phyloP scores from a whole-genome alignment of 805 yeast species.

The Sugiyamaella qingdaonensis region DNA sequence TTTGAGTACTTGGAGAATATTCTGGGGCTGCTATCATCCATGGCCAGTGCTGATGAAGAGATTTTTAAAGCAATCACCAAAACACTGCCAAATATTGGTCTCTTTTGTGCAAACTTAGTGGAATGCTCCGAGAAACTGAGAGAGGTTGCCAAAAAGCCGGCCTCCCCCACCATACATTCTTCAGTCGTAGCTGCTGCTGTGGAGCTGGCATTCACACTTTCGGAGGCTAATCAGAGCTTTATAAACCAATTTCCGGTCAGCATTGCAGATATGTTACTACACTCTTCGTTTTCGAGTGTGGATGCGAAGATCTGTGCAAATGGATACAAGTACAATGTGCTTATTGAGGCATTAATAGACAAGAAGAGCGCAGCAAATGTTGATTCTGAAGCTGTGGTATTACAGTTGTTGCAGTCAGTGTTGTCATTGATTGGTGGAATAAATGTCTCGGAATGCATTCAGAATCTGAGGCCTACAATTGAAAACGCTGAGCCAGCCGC shows the following conservation, averaged over 20 bases:
- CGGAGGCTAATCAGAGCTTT: conserved; percentile 27
- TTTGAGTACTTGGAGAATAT: conserved; percentile 71
- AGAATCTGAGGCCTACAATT: conserved; percentile 15
- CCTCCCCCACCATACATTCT: neutral
- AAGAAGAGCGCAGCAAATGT: conserved; percentile 6
- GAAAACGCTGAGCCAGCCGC: conserved; percentile 22
- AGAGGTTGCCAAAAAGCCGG: neutral
- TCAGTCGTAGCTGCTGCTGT: conserved; percentile 22
- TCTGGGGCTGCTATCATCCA: conserved; percentile 61
- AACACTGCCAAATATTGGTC: conserved; percentile 22
- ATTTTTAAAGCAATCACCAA: conserved; percentile 41
- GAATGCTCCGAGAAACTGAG: neutral
- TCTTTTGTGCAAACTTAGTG: neutral
- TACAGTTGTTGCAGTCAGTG: conserved; percentile 16
- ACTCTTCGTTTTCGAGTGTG: neutral
- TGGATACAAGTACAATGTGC: conserved; percentile 28
- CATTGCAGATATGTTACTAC: neutral
- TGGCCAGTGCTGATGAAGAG: conserved; percentile 57
- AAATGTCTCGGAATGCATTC: conserved; percentile 13
- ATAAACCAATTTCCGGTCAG: conserved; percentile 12
- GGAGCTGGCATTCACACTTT: conserved; percentile 30
- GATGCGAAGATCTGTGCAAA: conserved; percentile 25
- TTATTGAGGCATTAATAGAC: conserved; percentile 13
- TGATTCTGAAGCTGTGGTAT: conserved; percentile 12
- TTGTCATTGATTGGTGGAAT: conserved; percentile 12